Base-by-base conservation (phyloP, 106 monocot genomes). In the Dioscorea dumetorum region DNA sequence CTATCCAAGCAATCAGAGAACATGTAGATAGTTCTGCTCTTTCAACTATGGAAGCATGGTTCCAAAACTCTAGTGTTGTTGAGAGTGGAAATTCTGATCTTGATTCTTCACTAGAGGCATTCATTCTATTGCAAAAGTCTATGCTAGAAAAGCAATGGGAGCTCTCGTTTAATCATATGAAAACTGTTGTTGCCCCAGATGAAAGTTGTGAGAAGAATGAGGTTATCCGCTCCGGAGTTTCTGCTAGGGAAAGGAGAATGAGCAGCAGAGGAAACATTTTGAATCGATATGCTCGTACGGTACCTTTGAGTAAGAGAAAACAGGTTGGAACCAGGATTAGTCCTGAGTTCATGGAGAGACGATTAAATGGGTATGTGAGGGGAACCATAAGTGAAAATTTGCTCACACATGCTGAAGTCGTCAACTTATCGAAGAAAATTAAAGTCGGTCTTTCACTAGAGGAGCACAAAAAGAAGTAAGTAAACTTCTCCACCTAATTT, bases 131-230 rank as follows among this genome's bases (percentile, higher is more conserved):
- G 76, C 89, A 92, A 72, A 90, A 90, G 52, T 89, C 97, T 48
- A 84, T 99, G 97, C 73, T 99, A 58, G 97, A 99, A 74, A 99
- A 99, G 70, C 97, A 99, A 58, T 99, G 92, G 97, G 73, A 81
- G 23, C 89, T 99, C 66, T 81, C 84, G 33, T 83, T 87, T 33
- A 61, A 78, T 67, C 63, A 77, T 60, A 75, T 54, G 12, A 48
- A 53, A 16, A 58, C 57, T 13, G 61, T 54, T 57, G n/a, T 2
- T 51, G 32, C 67, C 49, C 62, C 74, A 33, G 73, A 33, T 24
- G 75, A 86, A 58, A 70, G 33, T 21, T 48, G 49, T 22, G 79
- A 54, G 24, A 67, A 72, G 41, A 48, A 49, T 21, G 64, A 33
- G 8, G 73, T 94, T 60, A 72, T 78, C 50, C 67, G 85, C 33